phyloP scores from a whole-genome alignment of 768 basidiomycete genomes.

The Suillus cothurnatus region DNA sequence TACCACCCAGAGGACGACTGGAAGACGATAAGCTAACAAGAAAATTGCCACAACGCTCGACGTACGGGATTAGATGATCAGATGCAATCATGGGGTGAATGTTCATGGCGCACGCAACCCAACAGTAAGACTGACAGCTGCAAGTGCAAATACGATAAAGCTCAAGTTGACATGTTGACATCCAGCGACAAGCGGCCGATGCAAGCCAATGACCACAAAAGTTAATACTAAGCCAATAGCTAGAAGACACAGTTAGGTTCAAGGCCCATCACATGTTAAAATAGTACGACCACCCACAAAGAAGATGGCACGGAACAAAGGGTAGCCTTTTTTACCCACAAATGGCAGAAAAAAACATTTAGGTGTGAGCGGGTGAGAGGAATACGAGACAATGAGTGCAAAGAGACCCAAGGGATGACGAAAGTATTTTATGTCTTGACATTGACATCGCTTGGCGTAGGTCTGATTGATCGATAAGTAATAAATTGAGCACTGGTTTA shows the following conservation, averaged over 20 bases:
- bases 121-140: conserved; percentile 10
- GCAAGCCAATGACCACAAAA: conserved; percentile 21
- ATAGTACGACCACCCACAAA: conserved; percentile 22
- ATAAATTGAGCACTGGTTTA: neutral
- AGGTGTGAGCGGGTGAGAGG: neutral
- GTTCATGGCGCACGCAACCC: conserved; percentile 9
- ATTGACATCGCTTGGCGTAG: conserved; percentile 10
- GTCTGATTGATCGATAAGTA: neutral
- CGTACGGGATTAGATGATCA: conserved; percentile 28
- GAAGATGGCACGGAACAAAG: conserved; percentile 23
- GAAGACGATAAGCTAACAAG: neutral
- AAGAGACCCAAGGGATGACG: neutral
- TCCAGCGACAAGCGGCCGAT: conserved; percentile 17
- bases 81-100: conserved; percentile 27
- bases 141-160: conserved; percentile 24
- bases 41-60: neutral
- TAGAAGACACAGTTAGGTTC: conserved; percentile 9
- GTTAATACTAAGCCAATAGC: conserved; percentile 20
- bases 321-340: conserved; percentile 21
- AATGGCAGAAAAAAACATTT: conserved; percentile 3
- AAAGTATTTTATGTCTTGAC: conserved; percentile 1
- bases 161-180: neutral
- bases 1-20: conserved; percentile 25
- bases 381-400: conserved; percentile 1
- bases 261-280: neutral